Evolutionary conservation across 2,329 filamentous ascomycete genomes (phyloP).

Genomic region (Exutisphaerella laricina): DNA sequence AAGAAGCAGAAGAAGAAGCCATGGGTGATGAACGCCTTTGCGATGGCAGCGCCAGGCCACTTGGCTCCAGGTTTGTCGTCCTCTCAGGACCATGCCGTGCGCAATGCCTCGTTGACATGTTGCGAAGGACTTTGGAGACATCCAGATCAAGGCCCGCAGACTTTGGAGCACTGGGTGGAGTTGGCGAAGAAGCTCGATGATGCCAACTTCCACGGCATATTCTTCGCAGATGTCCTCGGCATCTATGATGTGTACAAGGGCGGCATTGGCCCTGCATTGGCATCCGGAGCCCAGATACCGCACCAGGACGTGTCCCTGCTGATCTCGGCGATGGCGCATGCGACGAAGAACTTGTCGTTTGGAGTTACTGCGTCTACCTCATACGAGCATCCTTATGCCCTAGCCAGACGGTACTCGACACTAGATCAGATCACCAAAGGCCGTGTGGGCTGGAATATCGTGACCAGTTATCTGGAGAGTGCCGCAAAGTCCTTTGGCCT

Average conservation of each 20-base stretch:
- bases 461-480: slow-evolving; percentile 45
- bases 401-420: slow-evolving; percentile 34
- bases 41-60: slow-evolving; percentile 45
- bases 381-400: slow-evolving; percentile 34
- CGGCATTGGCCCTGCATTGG: slow-evolving; percentile 45
- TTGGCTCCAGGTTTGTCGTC: slow-evolving; percentile 37
- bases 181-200: slow-evolving; percentile 45
- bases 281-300: slow-evolving; percentile 61
- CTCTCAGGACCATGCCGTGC: background rate
- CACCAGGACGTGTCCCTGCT: slow-evolving; percentile 50
- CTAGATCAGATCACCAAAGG: slow-evolving; percentile 37
- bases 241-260: slow-evolving; percentile 45
- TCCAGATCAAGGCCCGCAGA: slow-evolving; percentile 36
- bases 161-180: slow-evolving; percentile 43
- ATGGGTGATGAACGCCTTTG: slow-evolving; percentile 46
- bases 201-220: slow-evolving; percentile 48
- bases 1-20: no score
- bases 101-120: background rate
- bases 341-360: slow-evolving; percentile 40
- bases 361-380: slow-evolving; percentile 36
- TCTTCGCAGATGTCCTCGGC: slow-evolving; percentile 48
- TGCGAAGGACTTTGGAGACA: slow-evolving; percentile 28
- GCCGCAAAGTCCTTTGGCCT: slow-evolving; percentile 46
- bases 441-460: slow-evolving; percentile 45
- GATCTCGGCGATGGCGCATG: slow-evolving; percentile 44